A percentile compares a stretch with the other conserved stretches of the same genome.
These are phyloP conservation scores for Candida tunisiensis DNA, from an alignment of 1,139 yeast genomes.

Conservation along the genomic window DNA sequence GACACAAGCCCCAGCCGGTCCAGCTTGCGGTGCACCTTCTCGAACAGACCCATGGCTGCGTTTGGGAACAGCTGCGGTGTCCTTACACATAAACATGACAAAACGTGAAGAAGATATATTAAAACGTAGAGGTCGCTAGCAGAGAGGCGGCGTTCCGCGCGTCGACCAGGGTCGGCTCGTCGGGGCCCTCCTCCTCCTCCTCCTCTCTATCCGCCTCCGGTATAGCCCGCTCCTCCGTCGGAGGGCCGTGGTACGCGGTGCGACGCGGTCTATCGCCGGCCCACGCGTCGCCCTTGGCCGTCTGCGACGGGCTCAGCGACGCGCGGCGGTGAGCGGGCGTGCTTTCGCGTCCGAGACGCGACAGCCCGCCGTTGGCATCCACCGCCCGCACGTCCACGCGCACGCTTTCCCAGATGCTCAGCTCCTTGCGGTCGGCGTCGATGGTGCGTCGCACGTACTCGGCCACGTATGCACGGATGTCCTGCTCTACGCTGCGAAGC, in stretches of 20 bases:
- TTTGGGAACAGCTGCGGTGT: neutral
- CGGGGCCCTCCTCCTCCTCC: conserved; percentile 14
- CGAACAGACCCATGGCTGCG: conserved; percentile 22
- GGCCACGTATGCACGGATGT: conserved; percentile 37
- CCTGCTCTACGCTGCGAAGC: conserved; percentile 35
- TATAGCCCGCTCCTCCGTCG: neutral
- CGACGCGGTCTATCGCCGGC: conserved; percentile 29
- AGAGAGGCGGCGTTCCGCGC: conserved; percentile 72
- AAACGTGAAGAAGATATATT: conserved; percentile 3
- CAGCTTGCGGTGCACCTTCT: conserved; percentile 15
- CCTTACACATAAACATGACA: neutral
- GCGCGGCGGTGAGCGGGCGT: conserved; percentile 18
- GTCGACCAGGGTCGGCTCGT: conserved; percentile 31
- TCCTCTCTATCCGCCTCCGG: conserved; percentile 8
- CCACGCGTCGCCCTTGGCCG: conserved; percentile 43
- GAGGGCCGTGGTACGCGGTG: conserved; percentile 17
- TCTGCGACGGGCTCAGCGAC: conserved; percentile 26
- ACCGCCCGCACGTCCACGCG: conserved; percentile 60
- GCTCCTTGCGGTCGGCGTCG: conserved; percentile 71
- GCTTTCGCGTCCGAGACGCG: conserved; percentile 66
- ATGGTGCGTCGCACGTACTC: conserved; percentile 54
- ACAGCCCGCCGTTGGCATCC: conserved; percentile 66
- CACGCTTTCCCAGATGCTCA: conserved; percentile 59
- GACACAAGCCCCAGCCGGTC: conserved; percentile 14
- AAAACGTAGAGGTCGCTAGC: conserved; percentile 63